These are phyloP conservation scores for Aureobasidium leucospermi DNA, from an alignment of 2,329 filamentous ascomycete species.

Conservation along the genomic window DNA sequence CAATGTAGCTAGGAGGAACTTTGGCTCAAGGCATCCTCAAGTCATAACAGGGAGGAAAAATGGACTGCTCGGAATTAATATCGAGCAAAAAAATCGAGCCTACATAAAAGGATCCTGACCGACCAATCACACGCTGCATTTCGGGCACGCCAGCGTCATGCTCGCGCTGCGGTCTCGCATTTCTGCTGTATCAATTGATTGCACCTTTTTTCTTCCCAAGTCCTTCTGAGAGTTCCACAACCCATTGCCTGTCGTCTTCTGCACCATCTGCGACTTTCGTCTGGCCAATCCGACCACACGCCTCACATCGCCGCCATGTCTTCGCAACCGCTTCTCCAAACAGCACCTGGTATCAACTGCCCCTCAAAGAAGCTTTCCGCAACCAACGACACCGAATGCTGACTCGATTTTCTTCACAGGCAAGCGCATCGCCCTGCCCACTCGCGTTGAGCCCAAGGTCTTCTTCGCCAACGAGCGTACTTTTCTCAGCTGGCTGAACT, in stretches of 20 bases:
- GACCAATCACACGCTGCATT: slow-evolving; percentile 12
- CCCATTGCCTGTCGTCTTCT: not conserved
- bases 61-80: not conserved
- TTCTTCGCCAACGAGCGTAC: slow-evolving; percentile 99
- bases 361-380: not conserved
- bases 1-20: too few species aligned
- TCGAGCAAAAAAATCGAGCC: not conserved
- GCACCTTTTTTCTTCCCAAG: slow-evolving; percentile 19
- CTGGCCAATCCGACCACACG: not conserved
- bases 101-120: slow-evolving; percentile 2
- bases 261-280: not conserved
- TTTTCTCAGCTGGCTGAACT: slow-evolving; percentile 99
- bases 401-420: slow-evolving; percentile 44
- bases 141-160: not conserved
- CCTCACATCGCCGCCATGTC: slow-evolving; percentile 59
- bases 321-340: slow-evolving; percentile 90
- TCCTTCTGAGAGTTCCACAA: slow-evolving; percentile 9
- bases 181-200: slow-evolving; percentile 12
- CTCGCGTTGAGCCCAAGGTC: slow-evolving; percentile 97
- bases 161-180: not conserved
- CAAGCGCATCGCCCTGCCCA: slow-evolving; percentile 97
- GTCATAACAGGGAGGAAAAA: not conserved
- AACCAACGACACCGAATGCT: not conserved
- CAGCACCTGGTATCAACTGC: slow-evolving; percentile 65
- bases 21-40: too few species aligned